phyloP scores from a whole-genome alignment of 2,329 filamentous ascomycete genomes.

The Colletotrichum liriopes region DNA sequence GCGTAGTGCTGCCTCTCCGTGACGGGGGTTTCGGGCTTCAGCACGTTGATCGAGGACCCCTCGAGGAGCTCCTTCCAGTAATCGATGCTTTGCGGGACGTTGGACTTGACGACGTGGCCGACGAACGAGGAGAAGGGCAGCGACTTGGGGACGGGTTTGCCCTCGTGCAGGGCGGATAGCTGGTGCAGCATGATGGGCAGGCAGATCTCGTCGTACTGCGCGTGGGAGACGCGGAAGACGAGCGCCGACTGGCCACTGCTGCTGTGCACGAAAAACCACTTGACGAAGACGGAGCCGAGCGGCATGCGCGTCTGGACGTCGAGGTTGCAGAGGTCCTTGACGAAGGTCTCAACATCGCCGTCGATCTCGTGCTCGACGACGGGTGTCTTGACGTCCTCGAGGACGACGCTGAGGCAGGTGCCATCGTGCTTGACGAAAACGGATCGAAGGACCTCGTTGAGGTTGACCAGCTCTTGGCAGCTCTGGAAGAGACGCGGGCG shows the following conservation, averaged over 20 bases:
- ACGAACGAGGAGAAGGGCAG: slow-evolving; percentile 65
- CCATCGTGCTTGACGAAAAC: slow-evolving; percentile 71
- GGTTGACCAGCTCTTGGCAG: slow-evolving; percentile 70
- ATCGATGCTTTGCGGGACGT: slow-evolving; percentile 65
- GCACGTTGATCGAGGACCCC: slow-evolving; percentile 64
- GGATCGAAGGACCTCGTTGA: slow-evolving; percentile 77
- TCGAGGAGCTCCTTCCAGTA: slow-evolving; percentile 75
- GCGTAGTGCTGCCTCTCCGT: slow-evolving; percentile 57
- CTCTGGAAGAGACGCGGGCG: slow-evolving; percentile 62
- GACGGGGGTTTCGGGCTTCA: slow-evolving; percentile 58
- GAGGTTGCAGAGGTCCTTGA: slow-evolving; percentile 66
- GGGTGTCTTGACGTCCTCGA: slow-evolving; percentile 67
- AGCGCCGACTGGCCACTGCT: slow-evolving; percentile 58
- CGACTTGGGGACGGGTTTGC: slow-evolving; percentile 49
- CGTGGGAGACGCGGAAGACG: slow-evolving; percentile 76
- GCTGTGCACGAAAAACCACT: slow-evolving; percentile 68
- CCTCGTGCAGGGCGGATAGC: slow-evolving; percentile 68
- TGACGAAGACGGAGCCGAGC: slow-evolving; percentile 73
- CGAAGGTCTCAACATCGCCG: slow-evolving; percentile 65
- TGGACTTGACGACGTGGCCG: slow-evolving; percentile 57
- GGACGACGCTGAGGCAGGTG: slow-evolving; percentile 70
- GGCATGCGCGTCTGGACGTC: slow-evolving; percentile 71
- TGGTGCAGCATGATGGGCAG: slow-evolving; percentile 74
- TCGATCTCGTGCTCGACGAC: slow-evolving; percentile 70
- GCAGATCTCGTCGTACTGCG: slow-evolving; percentile 80